Percentiles rank a stretch among this genome's conserved stretches.
These are phyloP conservation scores for Boletus pseudo-olivaceus DNA, from an alignment of 768 basidiomycete species.

Conservation along the genomic window DNA sequence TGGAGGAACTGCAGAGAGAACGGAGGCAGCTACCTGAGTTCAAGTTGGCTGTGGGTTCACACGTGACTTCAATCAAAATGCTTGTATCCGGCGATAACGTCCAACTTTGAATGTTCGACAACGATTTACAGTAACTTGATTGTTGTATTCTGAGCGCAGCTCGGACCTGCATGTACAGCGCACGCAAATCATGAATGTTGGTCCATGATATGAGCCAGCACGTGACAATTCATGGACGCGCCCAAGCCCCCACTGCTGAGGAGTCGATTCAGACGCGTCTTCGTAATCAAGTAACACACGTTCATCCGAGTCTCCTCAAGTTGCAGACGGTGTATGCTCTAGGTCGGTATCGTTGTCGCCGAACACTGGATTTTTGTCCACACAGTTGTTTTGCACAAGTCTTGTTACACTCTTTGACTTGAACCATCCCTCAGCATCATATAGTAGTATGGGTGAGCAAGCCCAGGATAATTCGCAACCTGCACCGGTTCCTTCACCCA, in stretches of 20 bases:
- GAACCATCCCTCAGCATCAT: not conserved
- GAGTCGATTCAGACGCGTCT: not conserved
- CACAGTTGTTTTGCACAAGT: not conserved
- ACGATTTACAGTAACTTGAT: too few species aligned
- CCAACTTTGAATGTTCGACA: too few species aligned
- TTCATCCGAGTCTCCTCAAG: not conserved
- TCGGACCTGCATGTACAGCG: too few species aligned
- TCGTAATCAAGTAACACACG: not conserved
- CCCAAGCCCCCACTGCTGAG: too few species aligned
- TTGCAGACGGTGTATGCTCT: not conserved
- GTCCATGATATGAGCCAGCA: not conserved
- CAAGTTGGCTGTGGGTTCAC: not conserved
- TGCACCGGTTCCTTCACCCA: slow-evolving; percentile 52
- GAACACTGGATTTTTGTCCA: too few species aligned
- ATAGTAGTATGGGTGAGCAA: slow-evolving; percentile 13
- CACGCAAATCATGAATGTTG: too few species aligned
- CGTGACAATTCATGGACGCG: not conserved
- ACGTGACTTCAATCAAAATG: slow-evolving; percentile 2
- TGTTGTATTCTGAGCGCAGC: too few species aligned
- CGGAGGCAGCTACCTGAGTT: slow-evolving; percentile 2
- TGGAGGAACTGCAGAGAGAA: not conserved
- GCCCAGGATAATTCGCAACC: slow-evolving; percentile 14
- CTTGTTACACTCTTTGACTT: not conserved
- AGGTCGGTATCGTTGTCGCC: not conserved
- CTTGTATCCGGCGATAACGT: too few species aligned